Conservation (phyloP, 371 early-diverging fungal species). For the Entomophthora muscae region DNA sequence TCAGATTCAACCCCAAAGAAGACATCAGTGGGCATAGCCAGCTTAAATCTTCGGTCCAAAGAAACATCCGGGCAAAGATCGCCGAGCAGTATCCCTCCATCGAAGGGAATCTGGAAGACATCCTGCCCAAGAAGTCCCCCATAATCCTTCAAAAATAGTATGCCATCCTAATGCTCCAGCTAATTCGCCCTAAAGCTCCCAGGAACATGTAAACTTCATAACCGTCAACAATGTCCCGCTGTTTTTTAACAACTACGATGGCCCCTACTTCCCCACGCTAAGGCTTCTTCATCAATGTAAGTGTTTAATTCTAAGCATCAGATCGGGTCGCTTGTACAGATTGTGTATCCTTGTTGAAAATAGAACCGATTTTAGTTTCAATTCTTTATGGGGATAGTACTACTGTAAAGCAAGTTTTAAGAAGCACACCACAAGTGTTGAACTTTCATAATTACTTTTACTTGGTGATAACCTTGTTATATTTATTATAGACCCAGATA, state of each 20-base stretch:
- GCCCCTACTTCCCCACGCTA: slow-evolving; percentile 74
- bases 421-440: too few relatives aligned
- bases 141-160: slow-evolving; percentile 75
- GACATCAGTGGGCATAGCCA: slow-evolving; percentile 69
- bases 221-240: slow-evolving; percentile 63
- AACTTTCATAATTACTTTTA: too few relatives aligned
- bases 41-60: slow-evolving; percentile 84
- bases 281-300: slow-evolving; percentile 80
- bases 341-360: too few relatives aligned
- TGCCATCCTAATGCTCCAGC: not conserved
- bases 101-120: slow-evolving; percentile 66
- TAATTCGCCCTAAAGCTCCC: slow-evolving; percentile 24
- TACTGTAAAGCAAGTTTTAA: too few relatives aligned
- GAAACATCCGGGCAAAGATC: slow-evolving; percentile 70
- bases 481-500: slow-evolving; percentile 71
- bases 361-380: too few relatives aligned
- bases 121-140: slow-evolving; percentile 85
- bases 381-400: too few relatives aligned
- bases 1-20: slow-evolving; percentile 53
- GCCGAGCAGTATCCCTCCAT: slow-evolving; percentile 74
- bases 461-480: too few relatives aligned
- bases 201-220: slow-evolving; percentile 69
- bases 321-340: too few relatives aligned
- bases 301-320: not conserved
- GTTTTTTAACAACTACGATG: slow-evolving; percentile 90